These are phyloP conservation scores for Straminergon stramineum DNA, from an alignment of 225 moss, liverwort and hornwort genomes.

Conservation along the genomic window DNA sequence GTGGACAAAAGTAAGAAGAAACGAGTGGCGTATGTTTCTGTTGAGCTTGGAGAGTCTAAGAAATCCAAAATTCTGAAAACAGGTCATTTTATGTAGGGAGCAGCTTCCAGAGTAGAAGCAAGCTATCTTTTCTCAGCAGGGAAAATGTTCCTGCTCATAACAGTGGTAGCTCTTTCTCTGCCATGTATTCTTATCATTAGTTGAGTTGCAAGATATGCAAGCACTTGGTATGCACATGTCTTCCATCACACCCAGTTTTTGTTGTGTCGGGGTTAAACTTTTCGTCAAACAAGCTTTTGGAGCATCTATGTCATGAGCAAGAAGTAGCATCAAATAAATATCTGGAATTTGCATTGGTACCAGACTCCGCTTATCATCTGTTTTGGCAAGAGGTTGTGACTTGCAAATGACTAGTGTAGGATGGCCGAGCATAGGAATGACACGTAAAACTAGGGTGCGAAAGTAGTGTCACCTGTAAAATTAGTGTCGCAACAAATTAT, in stretches of 20 bases:
- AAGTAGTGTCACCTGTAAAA: background rate
- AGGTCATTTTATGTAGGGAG: background rate
- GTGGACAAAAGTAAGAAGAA: background rate
- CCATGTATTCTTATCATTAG: background rate
- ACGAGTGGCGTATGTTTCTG: constrained; percentile 15
- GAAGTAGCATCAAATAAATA: background rate
- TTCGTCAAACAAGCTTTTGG: background rate
- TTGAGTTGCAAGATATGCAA: background rate
- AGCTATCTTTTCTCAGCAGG: background rate
- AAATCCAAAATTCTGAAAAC: constrained; percentile 1
- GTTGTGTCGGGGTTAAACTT: background rate
- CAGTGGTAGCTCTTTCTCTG: background rate
- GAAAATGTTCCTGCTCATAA: background rate
- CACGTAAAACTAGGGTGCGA: background rate
- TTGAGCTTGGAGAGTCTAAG: constrained; percentile 11
- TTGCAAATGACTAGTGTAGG: background rate
- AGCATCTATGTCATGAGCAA: background rate
- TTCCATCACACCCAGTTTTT: background rate
- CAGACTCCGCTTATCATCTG: background rate
- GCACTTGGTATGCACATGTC: background rate
- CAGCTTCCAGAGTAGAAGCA: background rate
- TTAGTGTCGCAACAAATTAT: background rate
- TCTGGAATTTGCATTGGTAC: background rate
- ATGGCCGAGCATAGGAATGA: background rate
- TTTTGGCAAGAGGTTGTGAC: background rate